phyloP scores from a whole-genome alignment of 257 asterid species.

The Solanum paucissectum region DNA sequence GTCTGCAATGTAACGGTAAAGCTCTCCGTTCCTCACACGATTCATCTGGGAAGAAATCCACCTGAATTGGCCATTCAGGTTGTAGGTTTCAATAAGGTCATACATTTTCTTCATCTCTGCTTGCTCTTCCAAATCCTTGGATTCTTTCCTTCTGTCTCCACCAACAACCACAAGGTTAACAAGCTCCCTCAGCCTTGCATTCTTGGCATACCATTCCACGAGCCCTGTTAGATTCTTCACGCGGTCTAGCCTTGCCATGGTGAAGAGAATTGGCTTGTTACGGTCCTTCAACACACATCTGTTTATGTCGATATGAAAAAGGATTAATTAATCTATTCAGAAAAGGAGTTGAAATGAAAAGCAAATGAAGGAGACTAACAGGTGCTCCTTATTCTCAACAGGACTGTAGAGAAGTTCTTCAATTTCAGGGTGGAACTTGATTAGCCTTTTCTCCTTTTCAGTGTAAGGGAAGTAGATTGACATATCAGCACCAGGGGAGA shows the following conservation, averaged over 20 bases:
- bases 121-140: conserved; percentile 10
- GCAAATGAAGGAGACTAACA: background rate
- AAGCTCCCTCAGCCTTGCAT: conserved; percentile 7
- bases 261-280: conserved; percentile 5
- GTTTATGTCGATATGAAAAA: background rate
- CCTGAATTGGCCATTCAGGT: conserved; percentile 11
- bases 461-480: conserved; percentile 11
- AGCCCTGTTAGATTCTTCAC: conserved; percentile 10
- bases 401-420: conserved; percentile 11
- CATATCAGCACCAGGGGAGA: conserved; percentile 14
- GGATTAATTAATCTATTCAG: background rate
- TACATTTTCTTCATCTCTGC: conserved; percentile 11
- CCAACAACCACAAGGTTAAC: conserved; percentile 12
- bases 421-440: conserved; percentile 3
- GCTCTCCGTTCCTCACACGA: conserved; percentile 12
- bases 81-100: conserved; percentile 1
- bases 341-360: background rate
- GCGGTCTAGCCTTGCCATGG: conserved; percentile 14
- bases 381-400: conserved; percentile 7
- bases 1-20: conserved; percentile 10
- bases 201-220: conserved; percentile 12
- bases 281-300: conserved; percentile 5
- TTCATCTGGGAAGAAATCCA: conserved; percentile 14
- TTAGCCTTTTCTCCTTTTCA: conserved; percentile 9
- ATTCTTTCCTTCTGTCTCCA: conserved; percentile 10